Base-by-base conservation (phyloP, 1,284 basidiomycete genomes). In the Malassezia yamatoensis region DNA sequence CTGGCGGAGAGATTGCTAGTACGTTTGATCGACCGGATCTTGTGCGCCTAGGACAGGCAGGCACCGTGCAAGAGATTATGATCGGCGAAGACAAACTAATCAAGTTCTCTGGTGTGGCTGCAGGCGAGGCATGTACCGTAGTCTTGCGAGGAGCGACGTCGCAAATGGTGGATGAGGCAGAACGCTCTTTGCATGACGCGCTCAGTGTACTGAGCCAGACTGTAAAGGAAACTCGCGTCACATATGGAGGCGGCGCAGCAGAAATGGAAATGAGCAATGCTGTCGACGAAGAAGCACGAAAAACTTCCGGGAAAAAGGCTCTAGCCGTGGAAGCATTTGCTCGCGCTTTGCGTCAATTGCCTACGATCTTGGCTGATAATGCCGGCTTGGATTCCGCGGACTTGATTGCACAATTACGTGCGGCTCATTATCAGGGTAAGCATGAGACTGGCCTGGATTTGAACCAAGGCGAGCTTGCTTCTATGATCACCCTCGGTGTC, bases 91-190 rank as follows among this genome's bases (percentile, higher is more conserved):
- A 98, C 78, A 72, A 96, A 89, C 80, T 98, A 60, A 94, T 96
- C 80, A 96, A 96, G 78, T 98, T 99, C 80, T 96, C 90, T 5
- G 94, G 93, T 40, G 93, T 98, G 38, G 90, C 91, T 12, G 91
- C 93, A 29, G 93, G 93, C 24, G 85, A 96, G 77, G 94, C 94
- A n/a, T 98, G 94, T 77, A 99, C 94, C 0, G 90, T 98, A 46
- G 91, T 99, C 12, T 81, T 99, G 3, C 86, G 93, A 20, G 94
- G 94, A 20, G 94, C 90, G 9, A 98, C 94, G 29, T 85, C 85
- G 55, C 94, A 98, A 76, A 98, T 99, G 93, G 85, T 99, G 21
- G 94, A 98, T 71, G 94, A 99, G 77, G 94, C 94, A 3, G 94
- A 98, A 72, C 85, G 94, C 16, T 96, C 94, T 2, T 78, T 99